Percentiles rank a stretch among this genome's conserved stretches.
These are phyloP conservation scores for Pisolithus microcarpus DNA, from an alignment of 768 basidiomycete genomes.

Conservation along the genomic window DNA sequence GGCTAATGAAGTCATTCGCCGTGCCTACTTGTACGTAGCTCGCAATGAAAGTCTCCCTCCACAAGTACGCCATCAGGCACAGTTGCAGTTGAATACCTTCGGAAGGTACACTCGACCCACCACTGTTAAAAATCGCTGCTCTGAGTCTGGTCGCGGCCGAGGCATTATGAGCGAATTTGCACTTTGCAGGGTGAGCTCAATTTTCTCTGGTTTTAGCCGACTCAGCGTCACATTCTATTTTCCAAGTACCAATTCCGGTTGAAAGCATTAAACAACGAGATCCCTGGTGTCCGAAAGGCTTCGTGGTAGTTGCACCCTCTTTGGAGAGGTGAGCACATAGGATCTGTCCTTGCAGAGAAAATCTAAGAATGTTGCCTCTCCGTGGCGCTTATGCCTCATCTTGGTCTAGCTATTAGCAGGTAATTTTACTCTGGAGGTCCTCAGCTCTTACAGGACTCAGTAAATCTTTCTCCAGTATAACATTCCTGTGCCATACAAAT, in stretches of 20 bases:
- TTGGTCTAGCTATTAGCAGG: no score
- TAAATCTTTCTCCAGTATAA: no score
- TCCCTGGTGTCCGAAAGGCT: conserved; percentile 85
- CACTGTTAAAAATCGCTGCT: conserved; percentile 84
- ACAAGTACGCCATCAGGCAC: conserved; percentile 87
- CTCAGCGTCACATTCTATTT: background rate
- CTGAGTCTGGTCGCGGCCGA: conserved; percentile 76
- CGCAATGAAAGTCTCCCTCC: conserved; percentile 86
- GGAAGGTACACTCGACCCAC: conserved; percentile 77
- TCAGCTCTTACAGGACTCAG: no score
- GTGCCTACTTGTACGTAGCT: conserved; percentile 90
- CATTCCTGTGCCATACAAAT: no score
- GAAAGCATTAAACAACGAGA: conserved; percentile 72
- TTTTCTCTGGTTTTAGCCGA: background rate
- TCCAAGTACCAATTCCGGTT: conserved; percentile 85
- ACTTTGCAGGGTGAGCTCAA: conserved; percentile 58
- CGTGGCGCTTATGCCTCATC: background rate
- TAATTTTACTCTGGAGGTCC: no score
- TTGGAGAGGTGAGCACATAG: background rate
- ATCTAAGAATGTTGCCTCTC: background rate
- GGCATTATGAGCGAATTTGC: conserved; percentile 89
- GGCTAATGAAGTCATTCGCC: conserved; percentile 72
- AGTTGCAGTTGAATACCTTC: conserved; percentile 87
- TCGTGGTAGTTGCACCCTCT: conserved; percentile 59
- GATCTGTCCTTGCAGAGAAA: background rate